Base-by-base conservation (phyloP, 345 rosid species). In the Reutealis trisperma region DNA sequence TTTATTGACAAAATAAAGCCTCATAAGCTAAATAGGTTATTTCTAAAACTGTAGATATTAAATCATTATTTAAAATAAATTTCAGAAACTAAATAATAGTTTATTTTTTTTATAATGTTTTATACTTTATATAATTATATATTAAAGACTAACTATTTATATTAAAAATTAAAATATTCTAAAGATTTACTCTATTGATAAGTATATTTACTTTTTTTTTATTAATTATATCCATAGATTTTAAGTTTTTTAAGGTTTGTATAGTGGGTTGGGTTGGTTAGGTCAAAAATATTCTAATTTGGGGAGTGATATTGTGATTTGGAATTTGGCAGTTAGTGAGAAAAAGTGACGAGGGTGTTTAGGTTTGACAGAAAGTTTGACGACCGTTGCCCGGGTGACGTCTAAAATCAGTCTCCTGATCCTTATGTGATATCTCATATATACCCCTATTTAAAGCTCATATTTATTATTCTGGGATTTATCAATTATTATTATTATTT, bases 351-450 rank as follows among this genome's bases (percentile, higher is more conserved):
- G 30, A 37, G 14, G 57, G 78, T 2, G 30, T 75, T 79, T 81
- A 27, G 80, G 64, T 77, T 86, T 81, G 86, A 83, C 81, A 59
- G 76, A 80, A 81, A 85, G 67, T 82, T 84, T 85, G 88, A 84
- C 89, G 61, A 63, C 74, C 74, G 25, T 62, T 73, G 67, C 18
- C 60, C 13, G 22, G n/a, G 41, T 47, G 76, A 73, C 76, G 69
- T 73, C 67, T 3, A 19, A 30, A 24, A 45, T 47, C 67, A 73
- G 58, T 25, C 68, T 19, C 25, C 2, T 27, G 11, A 5, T 6
- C 27, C 3, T 13, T 41, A 27, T 37, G 16, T 22, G 12, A 16
- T 62, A 6, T 60, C 19, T 2, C 42, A 11, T 9, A 73, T 61
- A 14, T 19, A 11, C 59, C 67, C 55, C 13, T 24, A 0, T 25